A percentile compares a stretch with the other conserved stretches of the same genome.
Conservation (phyloP, 1,284 basidiomycete species). For the Trametes hirsuta region DNA sequence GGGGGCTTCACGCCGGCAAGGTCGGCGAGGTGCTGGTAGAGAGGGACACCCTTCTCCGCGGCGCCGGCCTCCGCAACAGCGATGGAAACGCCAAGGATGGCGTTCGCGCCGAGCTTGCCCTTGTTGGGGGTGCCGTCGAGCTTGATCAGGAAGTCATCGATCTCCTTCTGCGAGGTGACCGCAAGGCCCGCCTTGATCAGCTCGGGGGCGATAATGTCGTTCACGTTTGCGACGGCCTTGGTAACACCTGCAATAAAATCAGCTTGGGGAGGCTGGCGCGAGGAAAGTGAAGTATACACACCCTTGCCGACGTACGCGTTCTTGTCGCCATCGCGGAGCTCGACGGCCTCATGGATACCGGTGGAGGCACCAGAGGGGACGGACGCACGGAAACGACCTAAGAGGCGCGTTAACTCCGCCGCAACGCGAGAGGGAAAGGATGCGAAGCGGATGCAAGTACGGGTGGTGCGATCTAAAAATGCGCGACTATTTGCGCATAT, state of each 20-base stretch:
- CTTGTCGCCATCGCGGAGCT: conserved; percentile 98
- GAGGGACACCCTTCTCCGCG: conserved; percentile 90
- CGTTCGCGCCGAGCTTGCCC: conserved; percentile 99
- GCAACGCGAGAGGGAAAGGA: not conserved
- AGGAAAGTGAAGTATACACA: conserved; percentile 33
- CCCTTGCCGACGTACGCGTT: conserved; percentile 95
- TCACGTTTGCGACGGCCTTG: conserved; percentile 97
- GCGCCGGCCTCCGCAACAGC: conserved; percentile 95
- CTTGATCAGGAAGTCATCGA: conserved; percentile 99
- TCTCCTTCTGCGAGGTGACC: conserved; percentile 93
- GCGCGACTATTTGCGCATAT: conserved; percentile 1
- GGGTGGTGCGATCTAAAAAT: conserved; percentile 2
- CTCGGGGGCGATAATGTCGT: conserved; percentile 88
- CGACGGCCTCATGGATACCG: conserved; percentile 97
- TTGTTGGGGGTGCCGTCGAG: conserved; percentile 98
- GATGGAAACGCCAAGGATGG: conserved; percentile 98
- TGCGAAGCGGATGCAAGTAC: conserved; percentile 14
- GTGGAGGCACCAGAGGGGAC: conserved; percentile 99
- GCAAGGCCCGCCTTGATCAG: conserved; percentile 87
- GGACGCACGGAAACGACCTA: conserved; percentile 92
- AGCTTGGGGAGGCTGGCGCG: not conserved
- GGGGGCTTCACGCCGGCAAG: conserved; percentile 94
- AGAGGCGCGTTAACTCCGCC: conserved; percentile 15
- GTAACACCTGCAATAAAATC: conserved; percentile 65
- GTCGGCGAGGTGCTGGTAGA: conserved; percentile 96